Evolutionary conservation across 257 asterid species (phyloP).

Genomic region (Solanum chmielewskii): DNA sequence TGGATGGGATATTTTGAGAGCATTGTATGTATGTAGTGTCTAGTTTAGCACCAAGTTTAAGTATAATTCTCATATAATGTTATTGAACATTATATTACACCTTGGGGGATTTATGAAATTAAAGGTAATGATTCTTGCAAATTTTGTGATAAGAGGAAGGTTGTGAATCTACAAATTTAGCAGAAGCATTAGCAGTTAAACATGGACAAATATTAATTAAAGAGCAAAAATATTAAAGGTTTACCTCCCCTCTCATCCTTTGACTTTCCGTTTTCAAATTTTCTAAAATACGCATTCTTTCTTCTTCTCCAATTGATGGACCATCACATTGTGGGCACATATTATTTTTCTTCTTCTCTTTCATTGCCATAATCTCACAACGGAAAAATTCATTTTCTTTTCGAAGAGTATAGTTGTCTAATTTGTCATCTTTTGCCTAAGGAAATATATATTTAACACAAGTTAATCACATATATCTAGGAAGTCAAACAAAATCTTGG

Average conservation of each 20-base stretch:
- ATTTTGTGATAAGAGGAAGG: too few species aligned
- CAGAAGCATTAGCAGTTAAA: background rate
- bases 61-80: background rate
- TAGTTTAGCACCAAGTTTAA: too few species aligned
- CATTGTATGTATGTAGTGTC: background rate
- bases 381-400: constrained; percentile 38
- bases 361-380: constrained; percentile 39
- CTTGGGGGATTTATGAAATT: background rate
- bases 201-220: background rate
- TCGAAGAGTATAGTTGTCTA: constrained; percentile 33
- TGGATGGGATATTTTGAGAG: background rate
- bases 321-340: constrained; percentile 33
- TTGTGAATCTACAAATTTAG: background rate
- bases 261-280: background rate
- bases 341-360: constrained; percentile 24
- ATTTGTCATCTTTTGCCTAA: constrained; percentile 41
- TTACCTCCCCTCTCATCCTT: background rate
- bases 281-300: background rate
- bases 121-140: background rate
- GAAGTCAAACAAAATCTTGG: too few species aligned
- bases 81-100: background rate
- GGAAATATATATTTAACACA: background rate
- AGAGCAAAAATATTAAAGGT: too few species aligned
- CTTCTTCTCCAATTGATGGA: constrained; percentile 23
- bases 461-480: too few species aligned